Conservation (phyloP, 2,329 filamentous ascomycete species). For the Aureobasidium sp. region DNA sequence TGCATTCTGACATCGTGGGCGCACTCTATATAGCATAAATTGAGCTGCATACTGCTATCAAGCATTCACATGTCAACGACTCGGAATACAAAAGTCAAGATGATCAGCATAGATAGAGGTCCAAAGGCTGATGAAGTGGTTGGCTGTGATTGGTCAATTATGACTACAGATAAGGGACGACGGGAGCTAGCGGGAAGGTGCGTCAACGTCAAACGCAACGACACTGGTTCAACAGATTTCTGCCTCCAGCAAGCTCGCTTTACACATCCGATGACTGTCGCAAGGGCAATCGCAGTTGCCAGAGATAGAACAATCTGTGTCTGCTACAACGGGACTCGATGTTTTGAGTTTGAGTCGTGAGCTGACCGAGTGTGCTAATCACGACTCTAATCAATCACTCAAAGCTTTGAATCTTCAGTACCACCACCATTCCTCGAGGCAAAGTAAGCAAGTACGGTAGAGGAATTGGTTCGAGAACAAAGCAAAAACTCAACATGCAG, state of each 20-base stretch:
- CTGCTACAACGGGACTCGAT: too few species aligned
- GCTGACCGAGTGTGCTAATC: background rate
- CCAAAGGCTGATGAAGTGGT: background rate
- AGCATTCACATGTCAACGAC: slow-evolving; percentile 2
- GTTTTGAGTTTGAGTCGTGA: background rate
- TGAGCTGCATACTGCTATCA: background rate
- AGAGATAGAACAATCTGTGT: background rate
- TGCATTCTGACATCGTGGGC: background rate
- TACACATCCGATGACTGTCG: slow-evolving; percentile 13
- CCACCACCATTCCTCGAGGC: background rate
- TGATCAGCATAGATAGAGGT: background rate
- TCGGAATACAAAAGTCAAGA: background rate
- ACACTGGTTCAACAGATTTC: slow-evolving; percentile 15
- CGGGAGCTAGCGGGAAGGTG: slow-evolving; percentile 12
- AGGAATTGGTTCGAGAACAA: background rate
- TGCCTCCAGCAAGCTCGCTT: background rate
- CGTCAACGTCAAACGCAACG: slow-evolving; percentile 15
- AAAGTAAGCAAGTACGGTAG: background rate
- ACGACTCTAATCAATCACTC: too few species aligned
- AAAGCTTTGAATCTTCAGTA: too few species aligned
- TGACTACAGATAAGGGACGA: slow-evolving; percentile 4
- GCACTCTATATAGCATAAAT: background rate
- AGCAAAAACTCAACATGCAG: slow-evolving; percentile 9
- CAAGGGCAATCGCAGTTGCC: background rate
- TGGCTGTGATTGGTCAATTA: slow-evolving; percentile 1